These are phyloP conservation scores for Cucurbita argyrosperma DNA, from an alignment of 306 rosid species.

Conservation along the genomic window DNA sequence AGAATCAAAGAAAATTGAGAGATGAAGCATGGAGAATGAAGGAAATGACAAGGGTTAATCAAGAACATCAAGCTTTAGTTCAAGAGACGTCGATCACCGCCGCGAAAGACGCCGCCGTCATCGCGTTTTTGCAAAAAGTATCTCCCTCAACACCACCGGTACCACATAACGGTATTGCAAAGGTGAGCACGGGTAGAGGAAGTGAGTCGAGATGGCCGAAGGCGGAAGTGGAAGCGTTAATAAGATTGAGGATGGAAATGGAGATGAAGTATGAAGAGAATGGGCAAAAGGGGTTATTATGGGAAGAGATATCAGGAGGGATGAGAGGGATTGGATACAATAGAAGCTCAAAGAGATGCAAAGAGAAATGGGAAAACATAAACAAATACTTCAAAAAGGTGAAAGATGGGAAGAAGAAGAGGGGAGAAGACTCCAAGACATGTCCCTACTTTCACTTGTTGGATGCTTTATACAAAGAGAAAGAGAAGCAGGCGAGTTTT, in stretches of 20 bases:
- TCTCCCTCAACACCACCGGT: constrained; percentile 17
- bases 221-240: constrained; percentile 54
- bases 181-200: constrained; percentile 34
- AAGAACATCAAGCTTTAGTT: constrained; percentile 56
- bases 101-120: constrained; percentile 60
- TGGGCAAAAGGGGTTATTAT: constrained; percentile 75
- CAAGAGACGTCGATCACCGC: constrained; percentile 62
- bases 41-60: constrained; percentile 45
- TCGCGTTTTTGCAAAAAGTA: constrained; percentile 63
- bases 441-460: constrained; percentile 73
- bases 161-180: constrained; percentile 3
- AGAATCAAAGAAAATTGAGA: constrained; percentile 36
- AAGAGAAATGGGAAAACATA: constrained; percentile 96
- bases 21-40: constrained; percentile 83
- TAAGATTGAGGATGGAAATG: constrained; percentile 39
- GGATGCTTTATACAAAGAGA: constrained; percentile 54
- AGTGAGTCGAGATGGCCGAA: constrained; percentile 88
- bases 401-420: constrained; percentile 71
- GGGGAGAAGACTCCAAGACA: constrained; percentile 81
- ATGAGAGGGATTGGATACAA: constrained; percentile 68
- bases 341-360: constrained; percentile 72
- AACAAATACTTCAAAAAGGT: constrained; percentile 96
- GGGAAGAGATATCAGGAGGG: constrained; percentile 75
- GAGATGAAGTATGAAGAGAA: constrained; percentile 64
- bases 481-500: constrained; percentile 22